Evolutionary conservation across 2,329 filamentous ascomycete genomes (phyloP).

Genomic region (Aspergillus alliaceus): DNA sequence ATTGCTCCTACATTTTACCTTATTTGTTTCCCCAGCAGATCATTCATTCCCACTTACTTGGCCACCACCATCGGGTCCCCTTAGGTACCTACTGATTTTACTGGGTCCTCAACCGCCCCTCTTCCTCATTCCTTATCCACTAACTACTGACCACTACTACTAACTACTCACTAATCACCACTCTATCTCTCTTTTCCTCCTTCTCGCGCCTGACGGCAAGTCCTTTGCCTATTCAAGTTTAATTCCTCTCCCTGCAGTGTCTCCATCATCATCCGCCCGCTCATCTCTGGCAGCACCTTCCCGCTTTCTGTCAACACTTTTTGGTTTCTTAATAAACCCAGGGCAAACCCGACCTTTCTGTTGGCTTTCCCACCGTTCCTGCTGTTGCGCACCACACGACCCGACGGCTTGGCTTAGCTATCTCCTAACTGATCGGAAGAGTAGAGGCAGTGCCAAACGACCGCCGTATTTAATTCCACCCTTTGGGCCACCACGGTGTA

Average conservation of each 20-base stretch:
- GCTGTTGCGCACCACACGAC: slow-evolving; percentile 15
- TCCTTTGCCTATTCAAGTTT: background rate
- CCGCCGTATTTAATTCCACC: slow-evolving; percentile 10
- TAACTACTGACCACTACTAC: background rate
- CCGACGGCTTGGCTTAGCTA: slow-evolving; percentile 24
- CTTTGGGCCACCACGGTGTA: slow-evolving; percentile 8
- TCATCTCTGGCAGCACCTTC: background rate
- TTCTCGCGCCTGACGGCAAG: slow-evolving; percentile 2
- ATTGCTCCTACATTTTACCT: background rate
- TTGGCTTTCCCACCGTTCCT: slow-evolving; percentile 7
- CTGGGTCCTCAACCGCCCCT: background rate
- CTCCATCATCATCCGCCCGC: background rate
- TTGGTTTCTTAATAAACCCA: background rate
- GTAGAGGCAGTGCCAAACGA: slow-evolving; percentile 12
- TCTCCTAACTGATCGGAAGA: slow-evolving; percentile 16
- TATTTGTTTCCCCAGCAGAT: background rate
- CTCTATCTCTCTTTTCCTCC: slow-evolving; percentile 8
- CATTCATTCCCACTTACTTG: background rate
- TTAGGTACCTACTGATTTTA: background rate
- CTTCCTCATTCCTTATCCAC: background rate
- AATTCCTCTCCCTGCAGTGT: background rate
- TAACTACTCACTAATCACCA: slow-evolving; percentile 1
- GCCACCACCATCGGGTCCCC: background rate
- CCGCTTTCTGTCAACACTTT: slow-evolving; percentile 2
- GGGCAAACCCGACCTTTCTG: background rate